Base-by-base conservation (phyloP, 164 flowering plant species). In the Chimonanthus praecox region DNA sequence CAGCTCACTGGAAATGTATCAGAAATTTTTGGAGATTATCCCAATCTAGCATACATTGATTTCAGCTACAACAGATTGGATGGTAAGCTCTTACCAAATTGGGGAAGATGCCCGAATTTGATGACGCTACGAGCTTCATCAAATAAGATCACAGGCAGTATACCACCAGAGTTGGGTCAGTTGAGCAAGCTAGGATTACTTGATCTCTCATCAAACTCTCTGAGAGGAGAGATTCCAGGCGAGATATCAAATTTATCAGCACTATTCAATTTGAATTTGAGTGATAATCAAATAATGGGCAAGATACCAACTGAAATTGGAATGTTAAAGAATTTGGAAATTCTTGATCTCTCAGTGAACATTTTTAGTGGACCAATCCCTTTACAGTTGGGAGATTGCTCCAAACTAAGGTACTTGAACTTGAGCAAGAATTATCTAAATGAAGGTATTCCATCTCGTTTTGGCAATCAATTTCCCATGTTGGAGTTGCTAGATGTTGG, bases 1-100 rank as follows among this genome's bases (percentile, higher is more conserved):
- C 70, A 63, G 7, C 48, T 80, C 20, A 72, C 65, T 43, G 80
- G 80, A 58, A 70, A 80, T 50, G 72, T 77, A 58, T 46, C 78
- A n/a, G 48, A 72, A 64, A 71, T 73, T 43, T 80, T 77, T n/a
- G 50, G 67, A 16, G 63, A 5, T 13, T 77, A 77, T 62, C 82
- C 82, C 8, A 43, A 64, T 54, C 69, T 80, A 8, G n/a, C 4
- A 33, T 51, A 51, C 46, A 43, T 70, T 51, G 47, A 45, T 51
- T 2, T 54, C 47, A 54, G 62, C 47, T 13, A 70, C 45, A 70
- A 70, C 11, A 11, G 8, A 10, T 58, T 54, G 10, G 16, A 21
- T 11, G 78, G 78, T 7, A 58, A 58, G 47, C 62, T 76, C 21
- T 63, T 71, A 7, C 33, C 49, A 1, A 62, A 33, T 51, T 71